Percentiles rank a stretch among this genome's conserved stretches.
These are phyloP conservation scores for Pseudopyrenochaeta lycopersici DNA, from an alignment of 2,329 filamentous ascomycete species.

Conservation along the genomic window DNA sequence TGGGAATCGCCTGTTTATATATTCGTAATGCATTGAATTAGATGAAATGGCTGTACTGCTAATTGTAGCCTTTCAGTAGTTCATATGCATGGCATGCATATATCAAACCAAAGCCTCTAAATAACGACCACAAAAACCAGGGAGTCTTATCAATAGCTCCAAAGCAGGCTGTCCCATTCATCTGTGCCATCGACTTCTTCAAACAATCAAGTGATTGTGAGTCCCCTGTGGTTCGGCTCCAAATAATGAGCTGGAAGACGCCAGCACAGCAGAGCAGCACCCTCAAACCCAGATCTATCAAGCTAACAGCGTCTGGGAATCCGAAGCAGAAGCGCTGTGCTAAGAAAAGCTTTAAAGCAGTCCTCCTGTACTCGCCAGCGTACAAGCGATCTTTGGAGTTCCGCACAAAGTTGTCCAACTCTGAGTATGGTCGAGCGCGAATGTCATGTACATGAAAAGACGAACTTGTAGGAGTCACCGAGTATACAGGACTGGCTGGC, in stretches of 20 bases:
- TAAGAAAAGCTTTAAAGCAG: conserved; percentile 52
- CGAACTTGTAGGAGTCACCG: conserved; percentile 23
- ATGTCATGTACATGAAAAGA: conserved; percentile 46
- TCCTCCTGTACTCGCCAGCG: conserved; percentile 47
- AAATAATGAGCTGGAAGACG: conserved; percentile 29
- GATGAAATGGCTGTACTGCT: too few species aligned
- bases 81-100: conserved; percentile 37
- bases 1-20: background rate
- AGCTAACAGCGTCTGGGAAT: conserved; percentile 61
- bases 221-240: background rate
- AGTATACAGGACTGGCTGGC: conserved; percentile 50
- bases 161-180: conserved; percentile 4
- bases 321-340: conserved; percentile 52
- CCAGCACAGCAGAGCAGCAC: conserved; percentile 61
- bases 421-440: conserved; percentile 47
- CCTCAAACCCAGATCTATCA: conserved; percentile 76
- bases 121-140: conserved; percentile 12
- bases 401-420: conserved; percentile 52
- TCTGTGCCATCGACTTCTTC: background rate
- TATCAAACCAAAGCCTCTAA: conserved; percentile 6
- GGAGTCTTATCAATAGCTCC: background rate
- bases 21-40: background rate
- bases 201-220: conserved; percentile 2
- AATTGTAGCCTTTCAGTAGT: conserved; percentile 39
- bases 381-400: conserved; percentile 12